phyloP scores from a whole-genome alignment of 2,329 filamentous ascomycete genomes.

The Tetracladium maxilliforme region DNA sequence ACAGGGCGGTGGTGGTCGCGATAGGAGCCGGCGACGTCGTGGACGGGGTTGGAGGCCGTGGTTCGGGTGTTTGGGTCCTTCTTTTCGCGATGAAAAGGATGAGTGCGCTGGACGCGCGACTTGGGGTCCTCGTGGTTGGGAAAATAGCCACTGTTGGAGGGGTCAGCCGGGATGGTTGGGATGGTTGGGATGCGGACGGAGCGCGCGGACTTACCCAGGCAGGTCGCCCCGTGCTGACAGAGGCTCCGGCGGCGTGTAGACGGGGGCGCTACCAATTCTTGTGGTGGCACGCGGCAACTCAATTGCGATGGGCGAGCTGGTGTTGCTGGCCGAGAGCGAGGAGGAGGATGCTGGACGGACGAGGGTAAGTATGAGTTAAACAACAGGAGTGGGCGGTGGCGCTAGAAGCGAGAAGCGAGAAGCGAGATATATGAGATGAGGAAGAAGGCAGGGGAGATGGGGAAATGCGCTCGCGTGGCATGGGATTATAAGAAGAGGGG shows the following conservation, averaged over 20 bases:
- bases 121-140: slow-evolving; percentile 39
- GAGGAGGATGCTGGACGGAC: slow-evolving; percentile 9
- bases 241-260: slow-evolving; percentile 29
- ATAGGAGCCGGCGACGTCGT: slow-evolving; percentile 7
- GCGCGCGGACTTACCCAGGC: slow-evolving; percentile 29
- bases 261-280: slow-evolving; percentile 23
- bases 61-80: slow-evolving; percentile 17
- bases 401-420: no score
- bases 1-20: slow-evolving; percentile 1
- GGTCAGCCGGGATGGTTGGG: slow-evolving; percentile 2
- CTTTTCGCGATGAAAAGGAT: slow-evolving; percentile 32
- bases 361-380: no score
- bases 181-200: slow-evolving; percentile 1
- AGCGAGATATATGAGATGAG: no score
- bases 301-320: slow-evolving; percentile 37
- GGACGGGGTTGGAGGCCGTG: slow-evolving; percentile 3
- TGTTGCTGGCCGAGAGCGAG: slow-evolving; percentile 10
- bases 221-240: slow-evolving; percentile 44
- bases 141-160: slow-evolving; percentile 37
- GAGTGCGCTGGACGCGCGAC: slow-evolving; percentile 20
- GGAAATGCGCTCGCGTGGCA: no score
- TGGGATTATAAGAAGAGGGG: no score
- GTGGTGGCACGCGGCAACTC: slow-evolving; percentile 31
- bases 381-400: no score
- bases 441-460: no score